Evolutionary conservation across 352 stramenopile genomes (phyloP).

Genomic region (Hyaloperonospora brassicae): DNA sequence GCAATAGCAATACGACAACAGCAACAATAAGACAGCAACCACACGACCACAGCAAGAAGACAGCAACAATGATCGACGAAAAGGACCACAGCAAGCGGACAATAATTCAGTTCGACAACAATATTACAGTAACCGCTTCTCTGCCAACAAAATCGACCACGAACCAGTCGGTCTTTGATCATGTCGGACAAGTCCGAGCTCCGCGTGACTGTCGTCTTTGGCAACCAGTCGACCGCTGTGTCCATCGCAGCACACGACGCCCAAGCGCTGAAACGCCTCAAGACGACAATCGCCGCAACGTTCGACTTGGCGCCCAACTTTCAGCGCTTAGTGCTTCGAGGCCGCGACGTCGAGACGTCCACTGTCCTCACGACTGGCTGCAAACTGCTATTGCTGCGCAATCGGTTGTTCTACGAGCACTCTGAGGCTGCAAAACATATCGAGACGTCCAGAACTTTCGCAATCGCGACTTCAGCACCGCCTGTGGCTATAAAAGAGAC

Average conservation of each 20-base stretch:
- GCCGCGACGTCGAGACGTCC: constrained; percentile 32
- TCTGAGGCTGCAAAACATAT: background rate
- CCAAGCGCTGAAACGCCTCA: constrained; percentile 27
- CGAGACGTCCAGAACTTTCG: background rate
- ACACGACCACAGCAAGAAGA: background rate
- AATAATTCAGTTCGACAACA: background rate
- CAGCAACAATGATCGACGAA: background rate
- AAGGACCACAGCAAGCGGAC: background rate
- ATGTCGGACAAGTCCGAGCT: constrained; percentile 17
- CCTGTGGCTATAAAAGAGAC: constrained; percentile 1
- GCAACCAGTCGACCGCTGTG: constrained; percentile 33
- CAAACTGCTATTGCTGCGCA: constrained; percentile 44
- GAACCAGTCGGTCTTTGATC: background rate
- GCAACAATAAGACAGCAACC: background rate
- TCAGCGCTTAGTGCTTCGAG: constrained; percentile 50
- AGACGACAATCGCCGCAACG: constrained; percentile 20
- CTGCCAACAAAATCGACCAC: no score
- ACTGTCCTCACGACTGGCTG: constrained; percentile 21
- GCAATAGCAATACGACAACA: background rate
- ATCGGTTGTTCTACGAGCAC: constrained; percentile 27
- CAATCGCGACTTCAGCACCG: background rate
- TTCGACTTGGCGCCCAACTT: constrained; percentile 35
- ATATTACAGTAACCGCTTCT: no score
- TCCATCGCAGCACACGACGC: constrained; percentile 15
- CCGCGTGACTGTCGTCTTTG: constrained; percentile 40